These are phyloP conservation scores for Globisporangium carolinianum DNA, from an alignment of 352 stramenopile species.

Conservation along the genomic window DNA sequence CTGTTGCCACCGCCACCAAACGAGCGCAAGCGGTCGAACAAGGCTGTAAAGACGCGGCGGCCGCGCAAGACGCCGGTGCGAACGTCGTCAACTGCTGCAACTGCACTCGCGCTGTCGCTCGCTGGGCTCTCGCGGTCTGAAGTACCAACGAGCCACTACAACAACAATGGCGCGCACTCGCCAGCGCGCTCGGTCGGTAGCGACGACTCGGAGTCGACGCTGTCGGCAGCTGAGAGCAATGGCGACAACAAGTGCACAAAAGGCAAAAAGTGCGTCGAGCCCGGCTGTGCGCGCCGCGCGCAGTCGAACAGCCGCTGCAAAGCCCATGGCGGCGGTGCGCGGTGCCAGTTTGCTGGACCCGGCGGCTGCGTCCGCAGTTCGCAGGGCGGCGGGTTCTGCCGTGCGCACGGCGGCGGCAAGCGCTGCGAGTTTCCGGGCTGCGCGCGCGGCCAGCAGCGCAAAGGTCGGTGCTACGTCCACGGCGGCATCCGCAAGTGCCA, in stretches of 20 bases:
- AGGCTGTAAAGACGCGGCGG: conserved; percentile 9
- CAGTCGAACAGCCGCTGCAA: conserved; percentile 85
- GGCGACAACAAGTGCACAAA: conserved; percentile 23
- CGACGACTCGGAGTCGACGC: not conserved
- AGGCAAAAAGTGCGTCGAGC: conserved; percentile 72
- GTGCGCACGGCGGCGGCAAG: conserved; percentile 74
- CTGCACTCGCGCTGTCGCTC: conserved; percentile 7
- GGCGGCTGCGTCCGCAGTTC: conserved; percentile 65
- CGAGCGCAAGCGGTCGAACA: conserved; percentile 9
- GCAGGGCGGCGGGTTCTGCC: conserved; percentile 73
- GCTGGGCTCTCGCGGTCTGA: not conserved
- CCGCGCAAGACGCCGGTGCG: conserved; percentile 1
- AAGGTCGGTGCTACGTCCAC: conserved; percentile 80
- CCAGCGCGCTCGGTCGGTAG: not conserved
- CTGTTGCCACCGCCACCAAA: not conserved
- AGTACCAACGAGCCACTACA: not conserved
- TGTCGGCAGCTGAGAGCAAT: not conserved
- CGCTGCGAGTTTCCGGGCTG: conserved; percentile 73
- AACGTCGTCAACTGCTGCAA: not conserved
- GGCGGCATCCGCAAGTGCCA: conserved; percentile 81
- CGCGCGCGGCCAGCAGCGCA: conserved; percentile 67
- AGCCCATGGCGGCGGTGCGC: conserved; percentile 59
- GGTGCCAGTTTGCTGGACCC: conserved; percentile 55
- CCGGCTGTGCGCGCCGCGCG: conserved; percentile 47
- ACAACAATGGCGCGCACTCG: not conserved